phyloP scores from a whole-genome alignment of 2,329 filamentous ascomycete genomes.

The Aspergillus nomiae region DNA sequence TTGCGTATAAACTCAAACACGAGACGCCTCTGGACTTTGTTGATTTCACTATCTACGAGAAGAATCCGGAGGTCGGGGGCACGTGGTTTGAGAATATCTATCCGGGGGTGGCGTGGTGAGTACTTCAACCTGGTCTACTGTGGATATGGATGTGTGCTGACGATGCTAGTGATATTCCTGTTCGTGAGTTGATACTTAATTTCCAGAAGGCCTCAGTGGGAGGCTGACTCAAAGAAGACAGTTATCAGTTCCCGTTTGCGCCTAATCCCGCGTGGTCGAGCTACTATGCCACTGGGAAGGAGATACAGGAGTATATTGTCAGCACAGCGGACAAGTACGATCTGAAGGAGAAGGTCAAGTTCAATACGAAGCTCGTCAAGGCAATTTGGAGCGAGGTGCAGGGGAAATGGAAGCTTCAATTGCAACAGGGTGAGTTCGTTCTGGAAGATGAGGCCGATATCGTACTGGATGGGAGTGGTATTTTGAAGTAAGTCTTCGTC shows the following conservation, averaged over 20 bases:
- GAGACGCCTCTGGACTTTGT: slow-evolving; percentile 23
- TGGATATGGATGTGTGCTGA: background rate
- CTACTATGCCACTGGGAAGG: slow-evolving; percentile 42
- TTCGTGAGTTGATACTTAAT: background rate
- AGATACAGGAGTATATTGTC: slow-evolving; percentile 51
- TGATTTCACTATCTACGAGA: slow-evolving; percentile 31
- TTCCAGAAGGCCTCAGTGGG: background rate
- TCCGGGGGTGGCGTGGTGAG: slow-evolving; percentile 38
- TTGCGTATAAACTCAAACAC: slow-evolving; percentile 44
- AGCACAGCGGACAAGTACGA: slow-evolving; percentile 41
- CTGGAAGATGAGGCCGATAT: slow-evolving; percentile 28
- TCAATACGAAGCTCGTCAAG: slow-evolving; percentile 38
- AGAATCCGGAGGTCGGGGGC: slow-evolving; percentile 34
- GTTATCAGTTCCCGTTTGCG: slow-evolving; percentile 47
- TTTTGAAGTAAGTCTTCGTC: slow-evolving; percentile 22
- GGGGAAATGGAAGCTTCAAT: slow-evolving; percentile 22
- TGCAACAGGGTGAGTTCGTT: slow-evolving; percentile 12
- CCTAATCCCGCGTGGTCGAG: slow-evolving; percentile 48
- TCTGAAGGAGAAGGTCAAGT: slow-evolving; percentile 40
- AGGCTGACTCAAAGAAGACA: slow-evolving; percentile 15
- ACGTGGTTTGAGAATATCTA: slow-evolving; percentile 38
- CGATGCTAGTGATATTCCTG: slow-evolving; percentile 2
- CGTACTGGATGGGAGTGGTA: slow-evolving; percentile 30
- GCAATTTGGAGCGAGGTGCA: slow-evolving; percentile 39
- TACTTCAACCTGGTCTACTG: background rate